These are phyloP conservation scores for Sphaerulina populicola DNA, from an alignment of 2,329 filamentous ascomycete species.

Conservation along the genomic window DNA sequence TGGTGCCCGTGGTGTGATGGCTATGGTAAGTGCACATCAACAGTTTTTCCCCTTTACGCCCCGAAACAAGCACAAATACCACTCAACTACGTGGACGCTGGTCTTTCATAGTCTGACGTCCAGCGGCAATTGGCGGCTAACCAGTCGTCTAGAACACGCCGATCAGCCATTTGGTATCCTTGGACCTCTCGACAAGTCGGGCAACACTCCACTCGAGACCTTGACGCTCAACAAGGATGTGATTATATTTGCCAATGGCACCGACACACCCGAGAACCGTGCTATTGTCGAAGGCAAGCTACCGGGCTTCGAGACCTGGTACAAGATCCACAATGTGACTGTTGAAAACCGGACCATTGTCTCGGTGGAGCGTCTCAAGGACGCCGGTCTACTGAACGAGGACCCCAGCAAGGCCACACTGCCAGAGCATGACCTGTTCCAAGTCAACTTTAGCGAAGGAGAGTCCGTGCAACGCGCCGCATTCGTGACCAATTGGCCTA, in stretches of 20 bases:
- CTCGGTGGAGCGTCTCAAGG: conserved; percentile 9
- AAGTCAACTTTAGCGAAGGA: conserved; percentile 8
- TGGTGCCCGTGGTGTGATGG: conserved; percentile 24
- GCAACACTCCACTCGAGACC: conserved; percentile 9
- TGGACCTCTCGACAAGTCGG: conserved; percentile 6
- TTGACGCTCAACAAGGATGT: conserved; percentile 11
- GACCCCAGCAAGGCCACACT: conserved; percentile 7
- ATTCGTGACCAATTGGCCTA: conserved; percentile 10
- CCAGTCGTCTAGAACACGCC: conserved; percentile 1
- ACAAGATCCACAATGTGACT: conserved; percentile 8
- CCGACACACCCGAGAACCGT: conserved; percentile 10
- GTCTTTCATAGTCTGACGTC: too few relatives aligned
- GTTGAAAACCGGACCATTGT: conserved; percentile 13
- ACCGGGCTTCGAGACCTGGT: conserved; percentile 7
- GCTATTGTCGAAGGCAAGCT: conserved; percentile 6
- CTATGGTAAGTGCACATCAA: conserved; percentile 1
- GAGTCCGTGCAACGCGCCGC: conserved; percentile 6
- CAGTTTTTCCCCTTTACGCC: background rate
- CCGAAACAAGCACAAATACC: too few relatives aligned
- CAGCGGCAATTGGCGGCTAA: too few relatives aligned
- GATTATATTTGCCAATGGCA: conserved; percentile 12
- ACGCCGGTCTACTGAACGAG: conserved; percentile 2
- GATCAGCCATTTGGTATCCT: conserved; percentile 12
- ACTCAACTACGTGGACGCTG: too few relatives aligned
- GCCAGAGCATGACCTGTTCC: conserved; percentile 11